A percentile compares a stretch with the other conserved stretches of the same genome.
phyloP scores from a whole-genome alignment of 495 filamentous ascomycete species.

The Trichocladium antarcticum region DNA sequence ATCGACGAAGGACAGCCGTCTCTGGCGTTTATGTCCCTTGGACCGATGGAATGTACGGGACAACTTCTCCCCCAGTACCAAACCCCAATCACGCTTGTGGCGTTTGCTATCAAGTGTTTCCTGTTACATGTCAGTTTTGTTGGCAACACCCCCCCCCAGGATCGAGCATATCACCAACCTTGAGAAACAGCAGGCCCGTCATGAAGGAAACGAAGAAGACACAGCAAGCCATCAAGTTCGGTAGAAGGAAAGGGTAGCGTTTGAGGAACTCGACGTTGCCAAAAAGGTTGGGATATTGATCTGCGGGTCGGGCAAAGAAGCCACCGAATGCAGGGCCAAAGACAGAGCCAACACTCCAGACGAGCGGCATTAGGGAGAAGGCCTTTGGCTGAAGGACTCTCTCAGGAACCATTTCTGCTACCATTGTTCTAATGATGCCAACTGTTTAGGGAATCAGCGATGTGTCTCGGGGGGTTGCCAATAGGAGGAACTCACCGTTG shows the following conservation, averaged over 20 bases:
- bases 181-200: conserved; percentile 60
- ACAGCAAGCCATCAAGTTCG: conserved; percentile 61
- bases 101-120: conserved; percentile 64
- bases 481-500: conserved; percentile 38
- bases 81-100: conserved; percentile 54
- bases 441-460: conserved; percentile 27
- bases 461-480: neutral
- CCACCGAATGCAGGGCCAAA: conserved; percentile 85
- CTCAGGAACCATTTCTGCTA: conserved; percentile 68
- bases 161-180: conserved; percentile 16
- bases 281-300: conserved; percentile 56
- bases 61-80: conserved; percentile 49
- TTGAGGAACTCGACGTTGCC: conserved; percentile 54
- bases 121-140: conserved; percentile 20
- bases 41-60: conserved; percentile 26
- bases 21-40: conserved; percentile 21
- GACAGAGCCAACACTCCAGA: conserved; percentile 73
- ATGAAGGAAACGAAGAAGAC: conserved; percentile 65
- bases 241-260: conserved; percentile 67
- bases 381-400: conserved; percentile 71
- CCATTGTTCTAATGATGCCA: conserved; percentile 58
- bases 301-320: conserved; percentile 65
- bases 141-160: neutral
- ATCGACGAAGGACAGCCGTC: conserved; percentile 34
- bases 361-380: conserved; percentile 75